Base-by-base conservation (phyloP, 2,329 filamentous ascomycete genomes). In the Botrytis hyacinthi region DNA sequence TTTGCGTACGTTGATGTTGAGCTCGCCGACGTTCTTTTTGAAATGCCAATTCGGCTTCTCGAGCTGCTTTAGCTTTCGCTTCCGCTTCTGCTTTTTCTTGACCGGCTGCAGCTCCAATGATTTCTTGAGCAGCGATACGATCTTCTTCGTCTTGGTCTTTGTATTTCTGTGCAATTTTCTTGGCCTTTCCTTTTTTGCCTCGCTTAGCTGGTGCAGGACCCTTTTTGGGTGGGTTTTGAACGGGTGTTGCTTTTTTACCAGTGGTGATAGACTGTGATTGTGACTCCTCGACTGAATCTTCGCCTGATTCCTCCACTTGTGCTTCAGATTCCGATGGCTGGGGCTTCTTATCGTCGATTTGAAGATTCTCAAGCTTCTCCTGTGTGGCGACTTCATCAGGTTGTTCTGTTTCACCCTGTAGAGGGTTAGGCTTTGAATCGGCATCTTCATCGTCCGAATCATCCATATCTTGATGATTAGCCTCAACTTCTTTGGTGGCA, bases 81-180 rank as follows among this genome's bases (percentile, higher is more conserved):
- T 93, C 92, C 3, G 90, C 91, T 78, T 92, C 89, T 22, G 88
- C 89, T 75, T 90, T 90, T 78, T 92, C 87, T 54, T 88, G 87
- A 1, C 91, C 91, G 0, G 87, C 87, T 74, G 87, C 85, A 2
- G 93, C 91, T 57, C 96, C 96, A n/a, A 97, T 90, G n/a, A 98
- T 87, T 37, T 90, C 87, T 82, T 98, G 92, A 46, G 94, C 94
- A 0, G 95, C 88, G 10, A 88, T 89, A 20, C 94, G 93, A 80
- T 99, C 96, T 82, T 97, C 95, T 72, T 97, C 94, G 78, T 98
- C 95, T 85, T 98, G 96, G 78, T 97, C 86, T 63, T 92, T 95
- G 83, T 99, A 99, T 81, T 97, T 98, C 74, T 89, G 85, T 5
- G 93, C 93, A 2, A 93, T 90, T 82, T 96, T 97, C 85, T 97